These are phyloP conservation scores for Diplodia mutila DNA, from an alignment of 2,329 filamentous ascomycete species.

Conservation along the genomic window DNA sequence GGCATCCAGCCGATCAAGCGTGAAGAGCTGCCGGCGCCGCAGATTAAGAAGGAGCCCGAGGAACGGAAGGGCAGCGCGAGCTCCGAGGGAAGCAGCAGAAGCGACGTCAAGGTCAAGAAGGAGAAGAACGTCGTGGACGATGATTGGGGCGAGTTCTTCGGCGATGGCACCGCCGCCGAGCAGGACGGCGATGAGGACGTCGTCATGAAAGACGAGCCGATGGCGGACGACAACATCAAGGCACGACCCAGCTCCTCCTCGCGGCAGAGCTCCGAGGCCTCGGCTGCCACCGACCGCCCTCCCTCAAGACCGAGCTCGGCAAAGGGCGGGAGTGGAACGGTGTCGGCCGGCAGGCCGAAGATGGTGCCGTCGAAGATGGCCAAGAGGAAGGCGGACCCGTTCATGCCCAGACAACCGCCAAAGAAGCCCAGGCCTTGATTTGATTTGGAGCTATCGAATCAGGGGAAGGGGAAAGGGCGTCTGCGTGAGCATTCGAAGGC, in stretches of 20 bases:
- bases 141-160: constrained; percentile 20
- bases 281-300: background rate
- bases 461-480: background rate
- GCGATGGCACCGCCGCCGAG: background rate
- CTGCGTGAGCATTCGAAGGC: background rate
- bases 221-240: constrained; percentile 9
- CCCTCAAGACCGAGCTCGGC: background rate
- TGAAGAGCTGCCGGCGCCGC: background rate
- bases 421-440: constrained; percentile 16
- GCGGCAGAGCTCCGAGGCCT: background rate
- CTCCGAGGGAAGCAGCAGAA: background rate
- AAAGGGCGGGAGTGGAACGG: background rate
- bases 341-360: background rate
- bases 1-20: constrained; percentile 12
- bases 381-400: constrained; percentile 28
- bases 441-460: background rate
- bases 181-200: constrained; percentile 14
- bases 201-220: constrained; percentile 29
- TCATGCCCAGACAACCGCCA: constrained; percentile 25
- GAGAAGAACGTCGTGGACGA: background rate
- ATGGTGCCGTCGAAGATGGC: constrained; percentile 25
- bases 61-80: constrained; percentile 5
- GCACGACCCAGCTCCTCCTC: background rate
- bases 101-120: background rate
- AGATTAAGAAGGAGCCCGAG: background rate